Percentiles rank a stretch among this genome's conserved stretches.
These are phyloP conservation scores for Triangularia verruculosa DNA, from an alignment of 2,329 filamentous ascomycete species.

Conservation along the genomic window DNA sequence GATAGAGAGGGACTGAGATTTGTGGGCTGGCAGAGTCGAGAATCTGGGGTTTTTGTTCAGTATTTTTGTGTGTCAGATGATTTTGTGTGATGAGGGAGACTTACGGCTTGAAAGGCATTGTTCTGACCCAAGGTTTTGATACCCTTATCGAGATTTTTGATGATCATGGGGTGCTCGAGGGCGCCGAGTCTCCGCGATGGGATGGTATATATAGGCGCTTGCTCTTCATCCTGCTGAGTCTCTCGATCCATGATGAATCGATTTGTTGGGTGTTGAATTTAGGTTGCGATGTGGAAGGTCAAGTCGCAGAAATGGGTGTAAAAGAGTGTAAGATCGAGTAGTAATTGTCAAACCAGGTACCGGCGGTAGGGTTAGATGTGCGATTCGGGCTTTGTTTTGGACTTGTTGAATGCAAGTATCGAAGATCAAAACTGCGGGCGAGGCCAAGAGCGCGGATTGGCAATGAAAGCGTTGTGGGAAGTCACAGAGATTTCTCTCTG, in stretches of 20 bases:
- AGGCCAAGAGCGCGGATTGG: background rate
- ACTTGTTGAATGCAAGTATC: background rate
- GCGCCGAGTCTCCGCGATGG: conserved; percentile 40
- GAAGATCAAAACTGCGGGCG: background rate
- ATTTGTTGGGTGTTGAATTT: background rate
- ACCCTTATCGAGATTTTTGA: conserved; percentile 41
- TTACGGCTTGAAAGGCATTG: conserved; percentile 39
- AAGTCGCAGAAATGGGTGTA: background rate
- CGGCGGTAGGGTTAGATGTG: background rate
- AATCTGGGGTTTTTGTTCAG: conserved; percentile 35
- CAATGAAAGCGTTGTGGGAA: too few species aligned
- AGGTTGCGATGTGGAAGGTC: background rate
- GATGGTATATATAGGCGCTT: conserved; percentile 38
- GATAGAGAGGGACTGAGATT: conserved; percentile 63
- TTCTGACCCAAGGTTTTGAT: conserved; percentile 40
- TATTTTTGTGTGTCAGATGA: background rate
- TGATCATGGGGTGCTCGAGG: conserved; percentile 44
- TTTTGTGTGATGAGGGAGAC: conserved; percentile 5
- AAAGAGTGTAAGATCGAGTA: background rate
- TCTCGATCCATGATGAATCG: conserved; percentile 9
- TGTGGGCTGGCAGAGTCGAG: conserved; percentile 44
- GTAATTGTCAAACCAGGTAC: background rate
- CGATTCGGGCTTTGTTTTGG: background rate
- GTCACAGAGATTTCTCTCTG: too few species aligned
- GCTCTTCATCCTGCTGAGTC: conserved; percentile 14